A percentile compares a stretch with the other conserved stretches of the same genome.
Conservation (phyloP, 83 land plant species). For the Diphasiastrum complanatum region DNA sequence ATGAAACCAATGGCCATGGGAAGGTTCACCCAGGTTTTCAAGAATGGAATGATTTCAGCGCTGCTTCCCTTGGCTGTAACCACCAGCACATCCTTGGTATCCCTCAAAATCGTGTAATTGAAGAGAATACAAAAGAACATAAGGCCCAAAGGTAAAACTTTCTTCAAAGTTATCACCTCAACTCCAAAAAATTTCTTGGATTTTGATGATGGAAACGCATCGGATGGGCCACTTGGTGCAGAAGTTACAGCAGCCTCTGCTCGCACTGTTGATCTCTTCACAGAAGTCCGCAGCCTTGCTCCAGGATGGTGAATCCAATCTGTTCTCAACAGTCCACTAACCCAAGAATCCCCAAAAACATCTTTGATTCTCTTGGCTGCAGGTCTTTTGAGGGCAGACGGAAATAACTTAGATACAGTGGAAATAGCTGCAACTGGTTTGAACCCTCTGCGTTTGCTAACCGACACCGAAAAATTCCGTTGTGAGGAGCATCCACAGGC, state of each 20-base stretch:
- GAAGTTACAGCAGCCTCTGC: slow-evolving; percentile 40
- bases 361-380: too few species aligned
- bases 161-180: slow-evolving; percentile 72
- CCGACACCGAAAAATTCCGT: too few species aligned
- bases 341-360: too few species aligned
- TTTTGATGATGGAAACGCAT: slow-evolving; percentile 16
- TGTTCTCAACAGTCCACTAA: too few species aligned
- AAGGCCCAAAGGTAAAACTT: slow-evolving; percentile 85
- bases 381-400: too few species aligned
- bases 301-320: too few species aligned
- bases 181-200: slow-evolving; percentile 68
- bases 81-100: slow-evolving; percentile 97
- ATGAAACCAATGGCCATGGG: slow-evolving; percentile 99
- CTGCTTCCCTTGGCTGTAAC: slow-evolving; percentile 98
- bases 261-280: too few species aligned
- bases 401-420: too few species aligned
- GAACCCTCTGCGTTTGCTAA: too few species aligned
- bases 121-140: slow-evolving; percentile 99
- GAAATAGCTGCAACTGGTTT: too few species aligned
- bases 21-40: slow-evolving; percentile 98
- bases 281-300: too few species aligned
- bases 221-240: slow-evolving; percentile 26
- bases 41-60: slow-evolving; percentile 96
- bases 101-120: slow-evolving; percentile 93
- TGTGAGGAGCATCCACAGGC: too few species aligned